Conservation (phyloP, 2,329 filamentous ascomycete genomes). For the Fusarium verrucosum region DNA sequence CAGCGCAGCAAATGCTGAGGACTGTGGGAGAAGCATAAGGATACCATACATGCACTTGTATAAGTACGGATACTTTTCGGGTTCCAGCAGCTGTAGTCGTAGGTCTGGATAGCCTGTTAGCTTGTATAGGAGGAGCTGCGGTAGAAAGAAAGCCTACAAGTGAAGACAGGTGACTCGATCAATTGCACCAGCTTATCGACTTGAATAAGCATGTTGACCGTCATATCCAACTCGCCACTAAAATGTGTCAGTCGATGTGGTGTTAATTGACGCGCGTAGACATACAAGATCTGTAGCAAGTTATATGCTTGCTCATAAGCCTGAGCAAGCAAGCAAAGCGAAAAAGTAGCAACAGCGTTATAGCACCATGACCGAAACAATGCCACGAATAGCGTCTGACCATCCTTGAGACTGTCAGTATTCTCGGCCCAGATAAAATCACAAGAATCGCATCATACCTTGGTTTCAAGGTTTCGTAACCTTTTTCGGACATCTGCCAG, state of each 20-base stretch:
- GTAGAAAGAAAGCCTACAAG: constrained; percentile 70
- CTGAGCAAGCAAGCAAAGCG: constrained; percentile 91
- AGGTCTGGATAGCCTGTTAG: constrained; percentile 68
- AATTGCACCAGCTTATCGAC: constrained; percentile 98
- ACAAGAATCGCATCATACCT: constrained; percentile 55
- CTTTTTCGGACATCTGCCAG: constrained; percentile 89
- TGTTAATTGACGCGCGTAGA: background rate
- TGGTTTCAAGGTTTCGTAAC: constrained; percentile 88
- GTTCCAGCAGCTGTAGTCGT: constrained; percentile 91
- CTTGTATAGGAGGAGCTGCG: background rate
- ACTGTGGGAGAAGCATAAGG: constrained; percentile 97
- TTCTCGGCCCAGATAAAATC: background rate
- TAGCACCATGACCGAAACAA: constrained; percentile 98
- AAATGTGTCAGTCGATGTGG: background rate
- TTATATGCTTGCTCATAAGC: constrained; percentile 99
- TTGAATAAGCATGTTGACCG: constrained; percentile 97
- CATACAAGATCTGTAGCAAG: constrained; percentile 91
- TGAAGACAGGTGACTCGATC: constrained; percentile 96
- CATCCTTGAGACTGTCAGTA: constrained; percentile 68
- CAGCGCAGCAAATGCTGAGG: constrained; percentile 92
- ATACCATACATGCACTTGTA: constrained; percentile 98
- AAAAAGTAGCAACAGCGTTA: constrained; percentile 97
- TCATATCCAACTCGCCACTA: constrained; percentile 98
- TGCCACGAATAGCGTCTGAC: constrained; percentile 93
- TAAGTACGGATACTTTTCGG: constrained; percentile 91